A percentile compares a stretch with the other conserved stretches of the same genome.
These are phyloP conservation scores for Tothia fuscella DNA, from an alignment of 2,329 filamentous ascomycete species.

Conservation along the genomic window DNA sequence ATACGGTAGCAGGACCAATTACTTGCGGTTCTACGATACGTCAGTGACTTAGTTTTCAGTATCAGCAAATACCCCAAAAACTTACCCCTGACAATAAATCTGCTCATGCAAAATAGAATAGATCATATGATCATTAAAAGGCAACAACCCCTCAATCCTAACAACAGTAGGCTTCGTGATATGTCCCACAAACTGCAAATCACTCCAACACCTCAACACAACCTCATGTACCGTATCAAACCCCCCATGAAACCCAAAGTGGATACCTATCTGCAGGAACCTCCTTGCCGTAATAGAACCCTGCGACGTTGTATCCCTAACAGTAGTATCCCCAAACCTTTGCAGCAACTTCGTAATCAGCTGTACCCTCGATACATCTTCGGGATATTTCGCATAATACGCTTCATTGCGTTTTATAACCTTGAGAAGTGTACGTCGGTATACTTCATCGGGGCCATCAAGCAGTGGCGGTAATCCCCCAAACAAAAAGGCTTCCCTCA, in stretches of 20 bases:
- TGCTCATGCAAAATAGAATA: constrained; percentile 83
- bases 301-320: constrained; percentile 55
- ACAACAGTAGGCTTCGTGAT: constrained; percentile 61
- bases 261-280: constrained; percentile 65
- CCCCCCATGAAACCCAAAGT: constrained; percentile 60
- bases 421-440: constrained; percentile 56
- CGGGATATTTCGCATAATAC: constrained; percentile 78
- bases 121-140: constrained; percentile 66
- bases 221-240: constrained; percentile 34
- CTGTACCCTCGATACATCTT: constrained; percentile 59
- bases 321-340: constrained; percentile 40
- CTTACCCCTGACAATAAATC: constrained; percentile 64
- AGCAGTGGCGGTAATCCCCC: constrained; percentile 74
- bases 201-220: constrained; percentile 56
- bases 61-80: too few relatives aligned
- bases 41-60: too few relatives aligned
- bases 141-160: constrained; percentile 52
- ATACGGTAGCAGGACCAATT: constrained; percentile 66
- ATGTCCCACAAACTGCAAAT: constrained; percentile 65
- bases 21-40: constrained; percentile 37
- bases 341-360: constrained; percentile 54
- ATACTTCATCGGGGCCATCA: constrained; percentile 60
- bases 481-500: constrained; percentile 71
- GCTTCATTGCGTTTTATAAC: constrained; percentile 59
- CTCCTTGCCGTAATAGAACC: constrained; percentile 60